Percentiles rank a stretch among this genome's conserved stretches.
Evolutionary conservation across 2,329 filamentous ascomycete genomes (phyloP).

Genomic region (Ophiostoma montium): DNA sequence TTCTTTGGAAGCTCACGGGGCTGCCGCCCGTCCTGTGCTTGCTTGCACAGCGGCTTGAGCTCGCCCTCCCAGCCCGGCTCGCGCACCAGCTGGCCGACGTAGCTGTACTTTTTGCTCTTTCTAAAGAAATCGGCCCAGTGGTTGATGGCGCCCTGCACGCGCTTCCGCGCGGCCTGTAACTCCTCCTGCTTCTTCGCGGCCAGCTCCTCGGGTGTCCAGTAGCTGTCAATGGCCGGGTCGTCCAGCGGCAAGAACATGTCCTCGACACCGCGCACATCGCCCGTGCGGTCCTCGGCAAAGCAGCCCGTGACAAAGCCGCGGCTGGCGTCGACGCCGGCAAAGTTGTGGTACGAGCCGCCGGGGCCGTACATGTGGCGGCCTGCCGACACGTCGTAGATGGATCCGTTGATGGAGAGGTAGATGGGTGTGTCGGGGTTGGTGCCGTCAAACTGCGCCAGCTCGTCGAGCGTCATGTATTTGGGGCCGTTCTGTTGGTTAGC

Average conservation of each 20-base stretch:
- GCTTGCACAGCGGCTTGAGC: slow-evolving; percentile 44
- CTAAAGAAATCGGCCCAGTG: slow-evolving; percentile 79
- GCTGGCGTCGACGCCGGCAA: slow-evolving; percentile 74
- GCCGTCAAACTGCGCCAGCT: slow-evolving; percentile 69
- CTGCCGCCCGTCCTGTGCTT: slow-evolving; percentile 45
- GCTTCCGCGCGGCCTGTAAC: slow-evolving; percentile 44
- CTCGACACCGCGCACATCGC: slow-evolving; percentile 78
- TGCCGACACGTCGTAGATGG: slow-evolving; percentile 69
- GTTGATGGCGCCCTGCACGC: slow-evolving; percentile 52
- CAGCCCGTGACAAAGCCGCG: slow-evolving; percentile 88
- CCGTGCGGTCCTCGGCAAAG: slow-evolving; percentile 70
- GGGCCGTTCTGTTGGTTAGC: slow-evolving; percentile 31
- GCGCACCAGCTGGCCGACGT: slow-evolving; percentile 60
- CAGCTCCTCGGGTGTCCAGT: slow-evolving; percentile 41
- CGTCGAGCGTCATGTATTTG: slow-evolving; percentile 54
- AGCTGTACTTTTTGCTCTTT: slow-evolving; percentile 66
- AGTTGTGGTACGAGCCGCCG: slow-evolving; percentile 74
- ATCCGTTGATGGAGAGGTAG: slow-evolving; percentile 81
- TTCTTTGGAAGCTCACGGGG: slow-evolving; percentile 44
- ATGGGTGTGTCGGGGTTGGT: slow-evolving; percentile 60
- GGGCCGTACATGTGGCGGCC: slow-evolving; percentile 62
- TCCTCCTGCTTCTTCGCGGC: slow-evolving; percentile 45
- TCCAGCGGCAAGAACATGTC: slow-evolving; percentile 63
- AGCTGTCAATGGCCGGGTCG: slow-evolving; percentile 44
- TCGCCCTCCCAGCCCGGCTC: slow-evolving; percentile 43